Evolutionary conservation across 1,139 yeast genomes (phyloP).

Genomic region (Taphrina confusa): DNA sequence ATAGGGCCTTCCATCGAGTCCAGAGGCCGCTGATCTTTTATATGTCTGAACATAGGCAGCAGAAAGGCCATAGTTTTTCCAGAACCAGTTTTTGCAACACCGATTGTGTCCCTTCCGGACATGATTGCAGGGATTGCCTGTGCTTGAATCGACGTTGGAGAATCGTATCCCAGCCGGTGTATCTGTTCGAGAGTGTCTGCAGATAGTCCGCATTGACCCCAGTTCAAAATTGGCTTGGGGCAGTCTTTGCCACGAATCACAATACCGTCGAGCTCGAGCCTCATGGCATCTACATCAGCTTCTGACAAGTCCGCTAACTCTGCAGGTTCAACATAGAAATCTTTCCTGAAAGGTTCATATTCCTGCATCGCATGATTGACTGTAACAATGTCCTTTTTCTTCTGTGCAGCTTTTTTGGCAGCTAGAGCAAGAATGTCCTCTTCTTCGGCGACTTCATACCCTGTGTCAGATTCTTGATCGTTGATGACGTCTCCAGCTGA

Average conservation of each 20-base stretch:
- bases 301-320: slow-evolving; percentile 53
- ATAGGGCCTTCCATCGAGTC: slow-evolving; percentile 68
- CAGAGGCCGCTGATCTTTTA: slow-evolving; percentile 67
- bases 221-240: slow-evolving; percentile 69
- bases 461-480: slow-evolving; percentile 43
- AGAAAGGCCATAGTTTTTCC: slow-evolving; percentile 91
- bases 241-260: slow-evolving; percentile 60
- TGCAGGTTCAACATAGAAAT: slow-evolving; percentile 66
- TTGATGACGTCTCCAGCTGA: slow-evolving; percentile 41
- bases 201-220: slow-evolving; percentile 83
- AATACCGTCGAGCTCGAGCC: slow-evolving; percentile 64
- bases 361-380: slow-evolving; percentile 55
- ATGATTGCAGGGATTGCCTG: slow-evolving; percentile 89
- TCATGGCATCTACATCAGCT: slow-evolving; percentile 58
- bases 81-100: slow-evolving; percentile 94
- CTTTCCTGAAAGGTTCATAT: slow-evolving; percentile 60
- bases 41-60: slow-evolving; percentile 79
- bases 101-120: slow-evolving; percentile 88
- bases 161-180: slow-evolving; percentile 54
- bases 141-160: slow-evolving; percentile 86
- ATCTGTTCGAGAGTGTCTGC: slow-evolving; percentile 58
- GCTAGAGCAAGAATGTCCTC: slow-evolving; percentile 44
- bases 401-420: slow-evolving; percentile 47
- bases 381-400: slow-evolving; percentile 50
- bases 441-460: slow-evolving; percentile 42